Base-by-base conservation (phyloP, 352 stramenopile species). In the Phytopythium litorale region DNA sequence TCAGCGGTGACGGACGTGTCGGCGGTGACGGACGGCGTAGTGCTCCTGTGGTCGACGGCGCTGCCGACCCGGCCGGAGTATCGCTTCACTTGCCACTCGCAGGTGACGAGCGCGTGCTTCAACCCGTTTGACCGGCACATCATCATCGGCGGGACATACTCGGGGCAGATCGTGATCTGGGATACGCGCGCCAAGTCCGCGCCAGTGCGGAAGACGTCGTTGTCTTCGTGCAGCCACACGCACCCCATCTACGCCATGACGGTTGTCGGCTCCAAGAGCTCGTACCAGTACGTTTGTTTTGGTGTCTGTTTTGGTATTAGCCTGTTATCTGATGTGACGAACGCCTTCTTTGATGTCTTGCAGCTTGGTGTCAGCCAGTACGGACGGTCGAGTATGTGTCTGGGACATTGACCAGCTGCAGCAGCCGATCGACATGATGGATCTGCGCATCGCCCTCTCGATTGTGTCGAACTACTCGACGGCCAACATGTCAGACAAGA, bases 161-260 rank as follows among this genome's bases (percentile, higher is more conserved):
- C 87, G 38, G 87, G 87, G 9, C 87, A 96, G 48, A 84, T 95
- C 53, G 88, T 96, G 43, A 69, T 94, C 32, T 96, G 88, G 88
- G 88, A 96, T 46, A 92, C 86, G 0, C 81, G 88, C 38, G 87
- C 88, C 4, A 96, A 94, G 70, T 75, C 67, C 15, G 76, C 82
- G 15, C 88, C 88, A 0, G 87, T 96, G 55, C 83, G 94, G 48
- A 94, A 94, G 63, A 96, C 85, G 5, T 85, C 80, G 52, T 66
- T 96, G 25, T 92, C 86, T 33, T 76, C 84, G 16, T 83, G 79
- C 35, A 90, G 83, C 58, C 88, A 96, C 63, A 96, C 86, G 30
- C 88, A 96, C 55, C 88, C 88, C 23, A 93, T 96, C 58, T 96
- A 96, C 64, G 76, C 84, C 3, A 94, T 96, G 81, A 68, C 75